phyloP scores from a whole-genome alignment of 805 yeast species.

The Hanseniaspora vineae region DNA sequence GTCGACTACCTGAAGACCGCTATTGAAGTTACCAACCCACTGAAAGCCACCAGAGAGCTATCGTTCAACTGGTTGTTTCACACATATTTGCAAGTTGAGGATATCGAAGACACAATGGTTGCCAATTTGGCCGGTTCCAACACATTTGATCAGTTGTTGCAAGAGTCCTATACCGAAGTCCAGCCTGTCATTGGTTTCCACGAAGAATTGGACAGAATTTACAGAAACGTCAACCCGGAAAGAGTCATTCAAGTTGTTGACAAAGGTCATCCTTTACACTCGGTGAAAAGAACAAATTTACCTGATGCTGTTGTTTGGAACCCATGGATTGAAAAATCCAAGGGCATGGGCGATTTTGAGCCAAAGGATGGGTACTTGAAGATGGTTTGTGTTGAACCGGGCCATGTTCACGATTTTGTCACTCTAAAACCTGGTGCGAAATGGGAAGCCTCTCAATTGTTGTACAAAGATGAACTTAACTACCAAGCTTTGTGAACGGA shows the following conservation, averaged over 20 bases:
- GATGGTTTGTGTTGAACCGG: slow-evolving; percentile 95
- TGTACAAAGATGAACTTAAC: slow-evolving; percentile 44
- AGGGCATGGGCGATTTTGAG: slow-evolving; percentile 73
- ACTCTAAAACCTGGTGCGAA: slow-evolving; percentile 53
- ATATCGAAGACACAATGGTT: slow-evolving; percentile 65
- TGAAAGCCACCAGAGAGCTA: slow-evolving; percentile 36
- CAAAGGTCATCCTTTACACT: slow-evolving; percentile 57
- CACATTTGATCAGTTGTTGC: slow-evolving; percentile 66
- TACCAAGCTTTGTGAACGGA: slow-evolving; percentile 36
- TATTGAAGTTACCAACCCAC: slow-evolving; percentile 67
- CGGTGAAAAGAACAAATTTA: slow-evolving; percentile 50
- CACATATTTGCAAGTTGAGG: slow-evolving; percentile 66
- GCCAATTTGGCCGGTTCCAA: slow-evolving; percentile 62
- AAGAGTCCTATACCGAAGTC: slow-evolving; percentile 49
- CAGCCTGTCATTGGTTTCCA: slow-evolving; percentile 63
- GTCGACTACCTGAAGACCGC: slow-evolving; percentile 48
- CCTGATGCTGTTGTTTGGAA: slow-evolving; percentile 86
- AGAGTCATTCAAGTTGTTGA: slow-evolving; percentile 57
- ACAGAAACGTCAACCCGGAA: slow-evolving; percentile 42
- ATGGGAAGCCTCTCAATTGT: slow-evolving; percentile 63
- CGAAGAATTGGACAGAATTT: slow-evolving; percentile 79
- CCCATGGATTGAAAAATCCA: slow-evolving; percentile 84
- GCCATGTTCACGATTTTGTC: slow-evolving; percentile 62
- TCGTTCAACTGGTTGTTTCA: slow-evolving; percentile 94
- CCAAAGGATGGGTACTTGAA: slow-evolving; percentile 74